phyloP scores from a whole-genome alignment of 108 stramenopile species.

The Pseudonitzschia delicatissima region DNA sequence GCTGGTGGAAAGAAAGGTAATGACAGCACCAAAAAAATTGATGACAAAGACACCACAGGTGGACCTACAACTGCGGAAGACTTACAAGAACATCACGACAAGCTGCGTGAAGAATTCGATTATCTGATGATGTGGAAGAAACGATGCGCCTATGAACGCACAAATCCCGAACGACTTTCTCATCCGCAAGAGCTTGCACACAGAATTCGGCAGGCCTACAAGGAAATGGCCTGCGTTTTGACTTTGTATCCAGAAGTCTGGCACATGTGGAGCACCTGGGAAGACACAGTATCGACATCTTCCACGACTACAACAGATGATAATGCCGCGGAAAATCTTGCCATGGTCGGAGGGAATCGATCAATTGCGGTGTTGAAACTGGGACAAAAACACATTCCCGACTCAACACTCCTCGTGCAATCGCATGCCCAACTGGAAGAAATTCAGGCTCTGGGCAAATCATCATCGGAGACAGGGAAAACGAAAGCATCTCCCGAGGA shows the following conservation, averaged over 20 bases:
- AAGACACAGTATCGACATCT: slow-evolving; percentile 34
- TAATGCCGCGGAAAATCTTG: not conserved
- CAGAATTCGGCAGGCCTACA: slow-evolving; percentile 67
- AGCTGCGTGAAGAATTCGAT: slow-evolving; percentile 60
- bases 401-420: slow-evolving; percentile 66
- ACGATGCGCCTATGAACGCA: slow-evolving; percentile 77
- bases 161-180: slow-evolving; percentile 80
- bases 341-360: slow-evolving; percentile 23
- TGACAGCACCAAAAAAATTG: not conserved
- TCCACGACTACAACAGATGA: slow-evolving; percentile 15
- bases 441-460: slow-evolving; percentile 23
- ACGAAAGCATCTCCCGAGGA: slow-evolving; percentile 17
- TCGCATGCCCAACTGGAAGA: slow-evolving; percentile 74
- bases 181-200: slow-evolving; percentile 43
- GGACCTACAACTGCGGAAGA: slow-evolving; percentile 30
- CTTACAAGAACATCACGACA: slow-evolving; percentile 27
- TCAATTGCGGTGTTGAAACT: slow-evolving; percentile 63
- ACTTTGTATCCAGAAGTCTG: slow-evolving; percentile 81
- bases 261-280: slow-evolving; percentile 90
- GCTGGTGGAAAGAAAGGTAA: not conserved
- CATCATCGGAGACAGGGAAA: not conserved
- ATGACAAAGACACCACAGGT: not conserved
- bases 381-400: slow-evolving; percentile 66
- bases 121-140: slow-evolving; percentile 69
- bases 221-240: slow-evolving; percentile 74